phyloP scores from a whole-genome alignment of 768 basidiomycete species.

The Lenzites betulinus region DNA sequence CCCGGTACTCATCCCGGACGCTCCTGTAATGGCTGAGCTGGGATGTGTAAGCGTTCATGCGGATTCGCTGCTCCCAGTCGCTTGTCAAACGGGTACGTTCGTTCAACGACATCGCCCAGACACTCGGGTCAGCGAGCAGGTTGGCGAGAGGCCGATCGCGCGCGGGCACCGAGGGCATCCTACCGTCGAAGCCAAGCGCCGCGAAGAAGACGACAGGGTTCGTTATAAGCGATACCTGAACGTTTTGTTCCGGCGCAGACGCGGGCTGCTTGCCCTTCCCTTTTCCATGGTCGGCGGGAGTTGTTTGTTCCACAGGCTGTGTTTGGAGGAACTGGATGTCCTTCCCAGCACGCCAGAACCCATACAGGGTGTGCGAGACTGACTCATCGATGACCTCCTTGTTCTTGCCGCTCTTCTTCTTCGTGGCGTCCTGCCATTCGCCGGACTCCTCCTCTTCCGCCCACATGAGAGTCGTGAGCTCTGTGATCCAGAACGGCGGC shows the following conservation, averaged over 20 bases:
- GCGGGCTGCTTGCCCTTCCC: neutral
- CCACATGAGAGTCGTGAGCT: constrained; percentile 1
- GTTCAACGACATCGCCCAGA: constrained; percentile 55
- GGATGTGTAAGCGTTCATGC: constrained; percentile 32
- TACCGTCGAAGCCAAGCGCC: constrained; percentile 35
- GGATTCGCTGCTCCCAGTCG: constrained; percentile 50
- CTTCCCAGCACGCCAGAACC: constrained; percentile 49
- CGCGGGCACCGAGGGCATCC: constrained; percentile 43
- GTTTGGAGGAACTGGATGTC: constrained; percentile 51
- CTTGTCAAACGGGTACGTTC: constrained; percentile 50
- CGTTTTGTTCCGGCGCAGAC: neutral
- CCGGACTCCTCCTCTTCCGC: constrained; percentile 16
- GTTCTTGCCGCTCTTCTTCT: constrained; percentile 19
- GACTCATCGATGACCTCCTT: constrained; percentile 19
- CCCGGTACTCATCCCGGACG: constrained; percentile 42
- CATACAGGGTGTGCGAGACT: constrained; percentile 38
- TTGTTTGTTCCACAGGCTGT: neutral
- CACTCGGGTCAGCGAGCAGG: constrained; percentile 39
- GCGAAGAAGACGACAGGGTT: constrained; percentile 32
- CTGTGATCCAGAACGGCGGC: constrained; percentile 52
- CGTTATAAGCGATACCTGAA: neutral
- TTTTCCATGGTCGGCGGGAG: neutral
- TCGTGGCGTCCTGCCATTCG: constrained; percentile 12
- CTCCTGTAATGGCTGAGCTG: constrained; percentile 45
- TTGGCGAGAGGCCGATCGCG: constrained; percentile 38